phyloP scores from a whole-genome alignment of 805 yeast genomes.

The Ogataea parapolymorpha region DNA sequence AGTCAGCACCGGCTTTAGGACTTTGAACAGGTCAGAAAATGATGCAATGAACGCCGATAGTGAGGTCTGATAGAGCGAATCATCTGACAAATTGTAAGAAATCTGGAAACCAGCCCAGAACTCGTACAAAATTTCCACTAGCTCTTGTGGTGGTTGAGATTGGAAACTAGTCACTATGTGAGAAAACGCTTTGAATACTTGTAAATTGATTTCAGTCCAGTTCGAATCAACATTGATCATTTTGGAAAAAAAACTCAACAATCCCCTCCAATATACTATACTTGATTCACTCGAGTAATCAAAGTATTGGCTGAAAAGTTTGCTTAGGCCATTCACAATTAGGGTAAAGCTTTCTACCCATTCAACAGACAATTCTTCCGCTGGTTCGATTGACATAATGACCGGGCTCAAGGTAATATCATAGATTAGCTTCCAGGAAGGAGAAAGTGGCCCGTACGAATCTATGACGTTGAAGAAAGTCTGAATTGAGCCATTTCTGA shows the following conservation, averaged over 20 bases:
- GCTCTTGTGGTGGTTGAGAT: constrained; percentile 24
- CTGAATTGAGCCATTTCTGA: constrained; percentile 85
- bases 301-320: constrained; percentile 55
- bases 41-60: constrained; percentile 52
- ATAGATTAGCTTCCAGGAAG: constrained; percentile 69
- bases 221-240: constrained; percentile 37
- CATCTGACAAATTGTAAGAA: constrained; percentile 40
- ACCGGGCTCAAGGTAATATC: constrained; percentile 53
- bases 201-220: constrained; percentile 51
- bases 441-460: constrained; percentile 57
- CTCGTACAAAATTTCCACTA: constrained; percentile 40
- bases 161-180: constrained; percentile 41
- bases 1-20: constrained; percentile 34
- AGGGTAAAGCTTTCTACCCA: constrained; percentile 63
- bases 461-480: constrained; percentile 82
- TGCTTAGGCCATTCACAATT: constrained; percentile 62
- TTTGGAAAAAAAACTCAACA: constrained; percentile 47
- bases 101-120: constrained; percentile 50
- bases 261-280: constrained; percentile 50
- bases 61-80: constrained; percentile 53
- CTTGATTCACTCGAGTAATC: constrained; percentile 26
- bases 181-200: constrained; percentile 52
- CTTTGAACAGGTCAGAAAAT: constrained; percentile 46
- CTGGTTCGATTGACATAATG: constrained; percentile 34
- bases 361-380: constrained; percentile 24